Evolutionary conservation across 208 protist species (phyloP).

Genomic region (Trypanosoma melophagium): DNA sequence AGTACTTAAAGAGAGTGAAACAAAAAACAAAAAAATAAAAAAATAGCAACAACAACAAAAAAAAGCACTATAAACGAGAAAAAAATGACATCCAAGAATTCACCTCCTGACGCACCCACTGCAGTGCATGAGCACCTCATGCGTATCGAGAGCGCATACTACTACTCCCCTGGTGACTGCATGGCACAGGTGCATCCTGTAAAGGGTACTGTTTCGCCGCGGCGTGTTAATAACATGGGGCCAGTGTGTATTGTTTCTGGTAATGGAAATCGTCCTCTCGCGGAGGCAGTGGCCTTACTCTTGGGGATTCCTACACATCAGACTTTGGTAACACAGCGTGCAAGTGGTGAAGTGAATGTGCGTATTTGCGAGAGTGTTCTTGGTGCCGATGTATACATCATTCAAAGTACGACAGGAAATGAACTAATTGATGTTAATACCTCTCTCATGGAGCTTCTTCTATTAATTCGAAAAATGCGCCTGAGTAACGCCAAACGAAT

Average conservation of each 20-base stretch:
- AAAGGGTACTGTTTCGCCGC: slow-evolving; percentile 61
- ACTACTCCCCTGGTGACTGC: slow-evolving; percentile 61
- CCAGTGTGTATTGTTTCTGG: slow-evolving; percentile 85
- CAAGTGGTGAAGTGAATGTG: slow-evolving; percentile 89
- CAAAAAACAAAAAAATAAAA: not conserved
- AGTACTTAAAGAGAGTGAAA: not conserved
- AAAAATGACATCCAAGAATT: not conserved
- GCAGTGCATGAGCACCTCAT: slow-evolving; percentile 67
- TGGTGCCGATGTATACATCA: slow-evolving; percentile 95
- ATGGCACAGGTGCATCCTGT: slow-evolving; percentile 72
- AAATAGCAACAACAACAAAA: not conserved
- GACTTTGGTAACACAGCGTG: slow-evolving; percentile 80
- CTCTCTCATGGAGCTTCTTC: slow-evolving; percentile 94
- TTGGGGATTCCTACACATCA: slow-evolving; percentile 77
- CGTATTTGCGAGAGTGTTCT: slow-evolving; percentile 94
- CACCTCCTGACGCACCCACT: not conserved
- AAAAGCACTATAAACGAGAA: not conserved
- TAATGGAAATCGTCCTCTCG: slow-evolving; percentile 89
- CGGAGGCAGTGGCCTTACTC: slow-evolving; percentile 81
- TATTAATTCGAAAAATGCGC: slow-evolving; percentile 91
- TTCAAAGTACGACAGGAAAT: slow-evolving; percentile 94
- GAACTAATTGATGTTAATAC: slow-evolving; percentile 92
- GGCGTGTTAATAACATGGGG: slow-evolving; percentile 28
- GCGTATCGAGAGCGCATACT: slow-evolving; percentile 85
- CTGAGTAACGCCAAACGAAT: slow-evolving; percentile 87